These are phyloP conservation scores for Metarhizium rileyi DNA, from an alignment of 2,329 filamentous ascomycete genomes.

Conservation along the genomic window DNA sequence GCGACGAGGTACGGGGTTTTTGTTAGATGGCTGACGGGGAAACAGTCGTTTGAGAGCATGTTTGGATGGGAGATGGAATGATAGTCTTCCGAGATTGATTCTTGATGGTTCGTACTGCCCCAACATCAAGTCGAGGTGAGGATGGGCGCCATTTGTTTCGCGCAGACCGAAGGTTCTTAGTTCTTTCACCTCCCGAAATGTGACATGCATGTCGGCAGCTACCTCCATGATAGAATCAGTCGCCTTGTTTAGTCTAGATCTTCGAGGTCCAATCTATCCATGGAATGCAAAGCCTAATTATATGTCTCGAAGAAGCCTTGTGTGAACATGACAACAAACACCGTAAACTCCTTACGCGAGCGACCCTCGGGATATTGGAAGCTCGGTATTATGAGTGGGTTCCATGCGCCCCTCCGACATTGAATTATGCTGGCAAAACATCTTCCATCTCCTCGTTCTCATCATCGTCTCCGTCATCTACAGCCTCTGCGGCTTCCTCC, in stretches of 20 bases:
- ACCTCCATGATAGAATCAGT: background rate
- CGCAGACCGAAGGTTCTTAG: too few relatives aligned
- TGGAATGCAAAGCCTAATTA: constrained; percentile 13
- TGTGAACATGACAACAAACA: background rate
- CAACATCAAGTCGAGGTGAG: background rate
- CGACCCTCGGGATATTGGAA: background rate
- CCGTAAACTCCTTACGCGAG: background rate
- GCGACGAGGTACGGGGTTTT: too few relatives aligned
- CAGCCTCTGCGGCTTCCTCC: constrained; percentile 43
- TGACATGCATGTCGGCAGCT: background rate
- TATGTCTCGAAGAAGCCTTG: background rate
- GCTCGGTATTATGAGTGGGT: background rate
- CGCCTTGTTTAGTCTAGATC: constrained; percentile 3
- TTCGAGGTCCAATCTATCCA: constrained; percentile 10
- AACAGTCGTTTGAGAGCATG: background rate
- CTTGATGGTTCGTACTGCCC: too few relatives aligned
- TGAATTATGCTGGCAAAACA: constrained; percentile 35
- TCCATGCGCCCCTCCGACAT: background rate
- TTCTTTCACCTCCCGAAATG: background rate
- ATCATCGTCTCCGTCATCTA: constrained; percentile 56
- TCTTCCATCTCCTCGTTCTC: constrained; percentile 71
- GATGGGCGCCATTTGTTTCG: background rate
- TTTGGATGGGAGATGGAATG: too few relatives aligned
- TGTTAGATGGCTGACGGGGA: background rate
- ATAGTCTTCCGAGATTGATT: too few relatives aligned